Evolutionary conservation across 208 protist genomes (phyloP).

Genomic region (Leishmania arabica): DNA sequence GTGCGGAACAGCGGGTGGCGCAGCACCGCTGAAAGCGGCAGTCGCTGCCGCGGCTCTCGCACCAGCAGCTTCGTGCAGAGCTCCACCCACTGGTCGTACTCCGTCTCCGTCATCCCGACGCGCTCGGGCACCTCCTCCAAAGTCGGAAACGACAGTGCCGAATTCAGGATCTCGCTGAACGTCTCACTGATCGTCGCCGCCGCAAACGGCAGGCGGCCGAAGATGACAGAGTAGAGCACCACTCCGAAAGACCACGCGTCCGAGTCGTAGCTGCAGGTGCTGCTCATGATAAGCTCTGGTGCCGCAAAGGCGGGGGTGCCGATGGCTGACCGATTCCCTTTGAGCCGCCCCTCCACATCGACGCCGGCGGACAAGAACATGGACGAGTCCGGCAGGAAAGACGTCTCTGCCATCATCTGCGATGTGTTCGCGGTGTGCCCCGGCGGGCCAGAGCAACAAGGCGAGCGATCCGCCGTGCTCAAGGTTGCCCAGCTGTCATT

Average conservation of each 20-base stretch:
- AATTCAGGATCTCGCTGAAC: constrained; percentile 42
- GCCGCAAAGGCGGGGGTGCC: constrained; percentile 62
- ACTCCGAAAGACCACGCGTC: constrained; percentile 97
- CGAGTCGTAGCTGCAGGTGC: constrained; percentile 57
- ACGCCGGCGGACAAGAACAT: constrained; percentile 48
- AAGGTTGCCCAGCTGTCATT: constrained; percentile 23
- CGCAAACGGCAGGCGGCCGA: constrained; percentile 87
- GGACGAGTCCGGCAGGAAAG: constrained; percentile 42
- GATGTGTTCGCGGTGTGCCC: constrained; percentile 8
- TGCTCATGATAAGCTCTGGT: constrained; percentile 50
- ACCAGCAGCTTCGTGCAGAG: constrained; percentile 48
- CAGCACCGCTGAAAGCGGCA: constrained; percentile 15
- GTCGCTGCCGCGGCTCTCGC: constrained; percentile 30
- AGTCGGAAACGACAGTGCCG: constrained; percentile 33
- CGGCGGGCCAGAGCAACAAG: background rate
- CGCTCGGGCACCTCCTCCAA: constrained; percentile 18
- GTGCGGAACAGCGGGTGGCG: constrained; percentile 22
- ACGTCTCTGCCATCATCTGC: constrained; percentile 18
- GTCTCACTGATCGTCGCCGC: constrained; percentile 55
- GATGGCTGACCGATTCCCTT: constrained; percentile 22
- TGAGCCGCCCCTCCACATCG: constrained; percentile 35
- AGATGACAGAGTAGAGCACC: constrained; percentile 91
- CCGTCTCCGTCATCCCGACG: constrained; percentile 29
- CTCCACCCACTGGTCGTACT: constrained; percentile 47
- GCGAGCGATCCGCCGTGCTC: constrained; percentile 13